Conservation (phyloP, 768 basidiomycete species). For the Butyriboletus loyo region DNA sequence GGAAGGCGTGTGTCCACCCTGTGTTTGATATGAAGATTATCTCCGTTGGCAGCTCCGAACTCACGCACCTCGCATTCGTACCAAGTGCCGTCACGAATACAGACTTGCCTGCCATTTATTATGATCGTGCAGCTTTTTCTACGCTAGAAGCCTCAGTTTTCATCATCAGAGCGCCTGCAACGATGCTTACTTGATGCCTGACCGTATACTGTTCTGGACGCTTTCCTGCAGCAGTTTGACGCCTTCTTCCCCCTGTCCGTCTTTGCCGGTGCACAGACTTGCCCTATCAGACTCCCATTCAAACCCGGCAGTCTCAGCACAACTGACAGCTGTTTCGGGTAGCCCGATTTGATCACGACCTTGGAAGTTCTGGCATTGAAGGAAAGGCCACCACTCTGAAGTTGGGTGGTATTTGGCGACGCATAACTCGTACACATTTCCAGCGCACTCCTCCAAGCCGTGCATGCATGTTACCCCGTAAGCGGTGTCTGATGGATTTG, state of each 20-base stretch:
- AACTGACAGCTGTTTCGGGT: constrained; percentile 59
- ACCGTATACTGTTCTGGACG: constrained; percentile 37
- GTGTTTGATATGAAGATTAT: constrained; percentile 23
- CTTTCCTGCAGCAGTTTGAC: constrained; percentile 62
- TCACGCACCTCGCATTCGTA: constrained; percentile 69
- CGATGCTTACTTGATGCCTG: constrained; percentile 56
- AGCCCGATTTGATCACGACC: constrained; percentile 60
- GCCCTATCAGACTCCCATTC: constrained; percentile 64
- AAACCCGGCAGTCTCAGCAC: constrained; percentile 60
- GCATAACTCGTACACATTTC: constrained; percentile 89
- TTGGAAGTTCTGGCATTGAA: constrained; percentile 76
- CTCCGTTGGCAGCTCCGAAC: constrained; percentile 21
- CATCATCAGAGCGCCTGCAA: not conserved
- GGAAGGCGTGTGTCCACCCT: constrained; percentile 70
- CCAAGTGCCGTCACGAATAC: constrained; percentile 77
- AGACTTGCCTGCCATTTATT: constrained; percentile 65
- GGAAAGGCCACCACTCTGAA: constrained; percentile 77
- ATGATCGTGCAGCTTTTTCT: constrained; percentile 88
- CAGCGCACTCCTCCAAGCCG: constrained; percentile 77
- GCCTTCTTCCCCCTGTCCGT: constrained; percentile 63
- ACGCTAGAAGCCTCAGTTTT: constrained; percentile 10
- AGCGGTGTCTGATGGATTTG: constrained; percentile 59
- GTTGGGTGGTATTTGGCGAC: constrained; percentile 55
- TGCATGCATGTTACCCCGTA: constrained; percentile 85
- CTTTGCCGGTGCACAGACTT: constrained; percentile 56